A percentile compares a stretch with the other conserved stretches of the same genome.
Evolutionary conservation across 495 filamentous ascomycete species (phyloP).

Genomic region (Xylaria venustula): DNA sequence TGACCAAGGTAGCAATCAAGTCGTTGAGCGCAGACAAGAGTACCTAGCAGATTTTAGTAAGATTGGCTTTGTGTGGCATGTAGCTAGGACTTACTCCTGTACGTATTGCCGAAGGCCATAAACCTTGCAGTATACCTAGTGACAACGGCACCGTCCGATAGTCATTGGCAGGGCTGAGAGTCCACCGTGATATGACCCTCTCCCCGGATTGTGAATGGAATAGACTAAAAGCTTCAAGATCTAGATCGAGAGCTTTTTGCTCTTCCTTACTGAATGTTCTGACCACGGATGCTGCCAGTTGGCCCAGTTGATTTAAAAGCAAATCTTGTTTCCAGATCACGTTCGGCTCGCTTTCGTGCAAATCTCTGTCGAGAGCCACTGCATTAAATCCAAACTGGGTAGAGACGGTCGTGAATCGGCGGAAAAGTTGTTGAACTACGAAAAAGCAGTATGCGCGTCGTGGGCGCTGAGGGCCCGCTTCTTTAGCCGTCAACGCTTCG

Average conservation of each 20-base stretch:
- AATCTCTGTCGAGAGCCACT: conserved; percentile 15
- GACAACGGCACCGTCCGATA: conserved; percentile 31
- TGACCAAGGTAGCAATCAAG: conserved; percentile 11
- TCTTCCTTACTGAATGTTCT: conserved; percentile 22
- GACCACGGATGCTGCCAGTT: conserved; percentile 25
- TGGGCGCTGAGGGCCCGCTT: neutral
- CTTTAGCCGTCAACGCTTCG: neutral
- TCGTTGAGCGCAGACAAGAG: conserved; percentile 16
- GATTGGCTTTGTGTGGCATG: too few relatives aligned
- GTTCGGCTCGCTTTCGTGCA: neutral
- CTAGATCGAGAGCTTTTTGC: conserved; percentile 24
- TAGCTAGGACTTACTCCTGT: conserved; percentile 40
- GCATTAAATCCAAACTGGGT: neutral
- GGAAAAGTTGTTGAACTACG: conserved; percentile 28
- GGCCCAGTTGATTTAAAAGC: conserved; percentile 24
- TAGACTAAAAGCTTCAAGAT: conserved; percentile 32
- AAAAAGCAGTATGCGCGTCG: conserved; percentile 23
- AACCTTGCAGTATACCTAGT: conserved; percentile 43
- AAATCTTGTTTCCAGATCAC: conserved; percentile 17
- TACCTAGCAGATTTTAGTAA: conserved; percentile 9
- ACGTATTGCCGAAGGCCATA: conserved; percentile 38
- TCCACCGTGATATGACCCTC: neutral
- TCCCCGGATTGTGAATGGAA: conserved; percentile 19
- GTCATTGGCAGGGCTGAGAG: conserved; percentile 18
- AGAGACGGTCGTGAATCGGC: conserved; percentile 21